Conservation (phyloP, 2,329 filamentous ascomycete genomes). For the Arthrobotrys musiformis region DNA sequence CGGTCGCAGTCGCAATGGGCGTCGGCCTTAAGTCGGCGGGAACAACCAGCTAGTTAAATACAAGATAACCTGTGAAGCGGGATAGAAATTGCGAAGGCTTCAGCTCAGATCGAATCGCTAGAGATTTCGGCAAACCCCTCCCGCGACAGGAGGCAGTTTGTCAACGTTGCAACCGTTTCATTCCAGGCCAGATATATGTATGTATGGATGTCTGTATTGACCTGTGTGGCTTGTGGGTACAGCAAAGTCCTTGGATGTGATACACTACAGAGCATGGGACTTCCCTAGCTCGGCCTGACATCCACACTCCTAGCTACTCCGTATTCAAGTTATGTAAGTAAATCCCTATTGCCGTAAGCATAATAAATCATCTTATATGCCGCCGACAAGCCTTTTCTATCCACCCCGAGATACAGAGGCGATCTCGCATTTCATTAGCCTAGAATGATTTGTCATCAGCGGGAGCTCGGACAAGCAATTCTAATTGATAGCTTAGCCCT, state of each 20-base stretch:
- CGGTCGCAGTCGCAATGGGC: neutral
- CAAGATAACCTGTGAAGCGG: too few species aligned
- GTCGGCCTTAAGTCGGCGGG: neutral
- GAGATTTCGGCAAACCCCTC: neutral
- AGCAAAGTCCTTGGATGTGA: neutral
- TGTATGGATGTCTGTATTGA: too few species aligned
- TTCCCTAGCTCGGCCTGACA: neutral
- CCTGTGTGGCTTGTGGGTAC: slow-evolving; percentile 1
- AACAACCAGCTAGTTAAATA: too few species aligned
- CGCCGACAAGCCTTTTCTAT: neutral
- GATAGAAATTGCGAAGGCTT: neutral
- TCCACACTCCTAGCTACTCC: neutral
- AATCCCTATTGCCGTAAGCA: neutral
- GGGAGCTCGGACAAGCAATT: neutral
- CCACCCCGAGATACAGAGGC: neutral
- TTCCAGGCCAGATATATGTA: neutral
- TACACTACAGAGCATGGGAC: neutral
- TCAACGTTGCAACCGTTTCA: neutral
- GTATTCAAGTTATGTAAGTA: neutral
- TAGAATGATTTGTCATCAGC: neutral
- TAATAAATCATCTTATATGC: slow-evolving; percentile 1
- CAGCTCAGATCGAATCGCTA: neutral
- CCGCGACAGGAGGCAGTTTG: neutral
- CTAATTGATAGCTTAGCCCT: neutral
- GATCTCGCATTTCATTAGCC: neutral